Evolutionary conservation across 176 grass and related monocot genomes (phyloP), one percentile per base, ranked within the genome.

Genomic region (Microstegium vimineum): DNA sequence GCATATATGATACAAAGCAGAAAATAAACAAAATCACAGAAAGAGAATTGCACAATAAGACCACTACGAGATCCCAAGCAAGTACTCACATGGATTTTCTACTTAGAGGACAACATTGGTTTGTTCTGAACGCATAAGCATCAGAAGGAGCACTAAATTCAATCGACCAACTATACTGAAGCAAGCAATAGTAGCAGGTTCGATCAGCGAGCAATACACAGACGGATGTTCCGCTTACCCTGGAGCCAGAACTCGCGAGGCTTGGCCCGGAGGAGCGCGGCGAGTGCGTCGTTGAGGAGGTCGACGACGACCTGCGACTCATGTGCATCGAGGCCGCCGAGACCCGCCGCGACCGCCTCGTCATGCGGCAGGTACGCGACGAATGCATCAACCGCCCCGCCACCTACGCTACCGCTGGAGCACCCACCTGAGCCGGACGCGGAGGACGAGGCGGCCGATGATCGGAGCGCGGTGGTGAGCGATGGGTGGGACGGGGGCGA

Each of bases 271-370:
- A 98, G 96, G 68, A 95, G 81, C 40, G 65, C 67, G 28, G 82
- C 79, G 26, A 98, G 92, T 25, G 84, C 76, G 32, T 95, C 90
- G 67, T 98, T 98, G 23, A 95, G 90, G 73, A 90, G 78, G 84
- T 98, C 96, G 42, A 98, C 96, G 82, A 98, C 92, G 69, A 76
- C 43, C 86, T 98, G 96, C 27, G 96, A 93, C 90, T 93, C 96
- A 25, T 95, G 73, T 56, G 87, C 90, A 28, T 98, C 96, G 84
- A 95, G 72, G 41, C 96, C 96, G 20, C 93, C 85, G 38, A 98
- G 89, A 42, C 96, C 96, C 25, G 90, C 90, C 20, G 96, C 93
- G 15, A 93, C 84, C 22, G 93, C 93, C 90, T 98, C 96, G 60
- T 98, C 96, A 66, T 98, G 96, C 46, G 96, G 96, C 70, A 98